These are phyloP conservation scores for Starmerella apicola DNA, from an alignment of 805 yeast species.

Conservation along the genomic window DNA sequence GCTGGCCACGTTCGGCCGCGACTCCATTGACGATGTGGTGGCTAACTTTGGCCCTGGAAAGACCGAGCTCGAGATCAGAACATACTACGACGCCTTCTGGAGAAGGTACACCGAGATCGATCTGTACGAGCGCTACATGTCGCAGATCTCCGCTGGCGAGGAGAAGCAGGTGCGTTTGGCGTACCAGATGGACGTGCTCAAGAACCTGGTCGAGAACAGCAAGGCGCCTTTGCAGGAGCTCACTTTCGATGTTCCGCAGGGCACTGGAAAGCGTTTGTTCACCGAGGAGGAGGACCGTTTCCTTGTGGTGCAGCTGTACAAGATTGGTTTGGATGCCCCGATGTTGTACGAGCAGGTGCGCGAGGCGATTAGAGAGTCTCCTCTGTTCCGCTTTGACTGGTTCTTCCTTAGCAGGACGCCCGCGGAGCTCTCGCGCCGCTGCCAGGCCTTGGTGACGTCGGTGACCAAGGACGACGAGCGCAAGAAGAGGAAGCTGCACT, in stretches of 20 bases:
- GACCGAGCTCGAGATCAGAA: slow-evolving; percentile 62
- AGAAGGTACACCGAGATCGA: slow-evolving; percentile 62
- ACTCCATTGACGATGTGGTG: slow-evolving; percentile 57
- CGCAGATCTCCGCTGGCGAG: slow-evolving; percentile 80
- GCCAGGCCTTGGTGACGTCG: slow-evolving; percentile 63
- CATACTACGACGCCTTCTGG: slow-evolving; percentile 78
- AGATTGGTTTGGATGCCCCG: slow-evolving; percentile 67
- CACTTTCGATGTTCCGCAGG: slow-evolving; percentile 46
- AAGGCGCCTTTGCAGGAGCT: slow-evolving; percentile 71
- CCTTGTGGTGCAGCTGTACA: slow-evolving; percentile 62
- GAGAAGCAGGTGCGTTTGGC: slow-evolving; percentile 55
- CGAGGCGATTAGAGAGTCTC: slow-evolving; percentile 58
- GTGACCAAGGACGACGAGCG: slow-evolving; percentile 49
- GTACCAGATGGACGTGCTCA: slow-evolving; percentile 65
- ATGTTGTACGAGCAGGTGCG: slow-evolving; percentile 70
- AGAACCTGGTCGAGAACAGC: slow-evolving; percentile 60
- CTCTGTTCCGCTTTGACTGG: slow-evolving; percentile 77
- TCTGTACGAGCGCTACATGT: slow-evolving; percentile 72
- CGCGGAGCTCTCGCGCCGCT: slow-evolving; percentile 68
- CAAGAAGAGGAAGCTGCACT: neutral
- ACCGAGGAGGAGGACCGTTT: slow-evolving; percentile 88
- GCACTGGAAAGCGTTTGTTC: slow-evolving; percentile 53
- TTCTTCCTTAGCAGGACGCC: slow-evolving; percentile 71
- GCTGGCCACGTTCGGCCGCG: slow-evolving; percentile 70
- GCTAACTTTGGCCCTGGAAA: slow-evolving; percentile 66